These are phyloP conservation scores for Cytospora piceae DNA, from an alignment of 2,329 filamentous ascomycete species.

Conservation along the genomic window DNA sequence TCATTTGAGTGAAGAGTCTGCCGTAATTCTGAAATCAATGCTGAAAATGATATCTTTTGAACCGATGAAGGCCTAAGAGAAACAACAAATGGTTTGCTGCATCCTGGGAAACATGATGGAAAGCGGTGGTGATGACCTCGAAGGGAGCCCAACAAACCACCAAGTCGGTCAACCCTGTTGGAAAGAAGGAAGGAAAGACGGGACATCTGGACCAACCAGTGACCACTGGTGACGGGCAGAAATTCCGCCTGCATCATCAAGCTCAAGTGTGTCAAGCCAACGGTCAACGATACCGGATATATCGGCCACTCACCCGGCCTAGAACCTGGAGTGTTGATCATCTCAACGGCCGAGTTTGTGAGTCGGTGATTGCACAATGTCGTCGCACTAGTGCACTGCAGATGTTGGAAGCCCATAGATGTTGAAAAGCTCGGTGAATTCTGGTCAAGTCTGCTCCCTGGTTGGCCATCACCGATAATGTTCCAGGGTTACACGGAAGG, in stretches of 20 bases:
- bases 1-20: slow-evolving; percentile 1
- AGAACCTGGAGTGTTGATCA: neutral
- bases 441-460: no score
- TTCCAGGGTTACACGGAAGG: no score
- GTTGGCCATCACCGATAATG: no score
- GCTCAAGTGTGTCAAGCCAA: neutral
- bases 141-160: no score
- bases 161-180: no score
- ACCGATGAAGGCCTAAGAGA: neutral
- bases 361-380: neutral
- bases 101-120: neutral
- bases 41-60: neutral
- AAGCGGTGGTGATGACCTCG: no score
- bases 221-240: neutral
- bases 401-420: no score
- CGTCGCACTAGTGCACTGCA: neutral
- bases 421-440: no score
- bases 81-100: no score
- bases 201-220: no score
- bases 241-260: neutral
- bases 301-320: neutral
- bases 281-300: neutral
- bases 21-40: neutral
- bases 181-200: no score
- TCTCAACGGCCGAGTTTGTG: neutral